phyloP scores from a whole-genome alignment of 108 stramenopile species.

The Nitzschia sp. region DNA sequence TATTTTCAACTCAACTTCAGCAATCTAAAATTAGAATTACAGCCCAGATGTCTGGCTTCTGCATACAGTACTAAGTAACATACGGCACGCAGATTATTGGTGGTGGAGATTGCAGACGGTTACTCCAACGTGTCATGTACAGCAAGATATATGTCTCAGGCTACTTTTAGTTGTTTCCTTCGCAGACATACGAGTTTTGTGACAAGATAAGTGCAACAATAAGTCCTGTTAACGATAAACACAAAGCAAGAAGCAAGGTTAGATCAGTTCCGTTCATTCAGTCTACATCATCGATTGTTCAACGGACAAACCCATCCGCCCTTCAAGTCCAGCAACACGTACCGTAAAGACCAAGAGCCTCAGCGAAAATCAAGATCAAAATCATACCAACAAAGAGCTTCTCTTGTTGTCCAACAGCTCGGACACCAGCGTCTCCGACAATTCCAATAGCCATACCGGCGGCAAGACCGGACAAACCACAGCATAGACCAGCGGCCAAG shows the following conservation, averaged over 20 bases:
- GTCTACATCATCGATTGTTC: not conserved
- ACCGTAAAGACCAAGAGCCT: conserved; percentile 98
- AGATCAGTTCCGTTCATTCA: not conserved
- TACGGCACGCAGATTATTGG: too few species aligned
- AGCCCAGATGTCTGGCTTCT: not conserved
- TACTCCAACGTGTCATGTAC: not conserved
- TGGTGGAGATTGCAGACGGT: too few species aligned
- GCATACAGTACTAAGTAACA: not conserved
- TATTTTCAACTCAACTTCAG: too few species aligned
- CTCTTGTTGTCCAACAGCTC: conserved; percentile 97
- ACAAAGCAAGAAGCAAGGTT: not conserved
- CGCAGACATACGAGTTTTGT: conserved; percentile 86
- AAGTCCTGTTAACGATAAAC: conserved; percentile 42
- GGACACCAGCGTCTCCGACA: conserved; percentile 99
- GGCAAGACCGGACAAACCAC: conserved; percentile 94
- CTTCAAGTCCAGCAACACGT: not conserved
- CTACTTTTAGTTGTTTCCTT: conserved; percentile 66
- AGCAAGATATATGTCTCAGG: not conserved
- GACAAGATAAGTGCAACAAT: conserved; percentile 99
- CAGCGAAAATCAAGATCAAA: conserved; percentile 98
- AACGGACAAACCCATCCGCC: not conserved
- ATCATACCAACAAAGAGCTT: conserved; percentile 99
- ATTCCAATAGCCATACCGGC: conserved; percentile 99
- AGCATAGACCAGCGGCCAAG: conserved; percentile 97
- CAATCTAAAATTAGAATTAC: not conserved